Conservation (phyloP, 169 alveolate species). For the Miamiensis avidus region DNA sequence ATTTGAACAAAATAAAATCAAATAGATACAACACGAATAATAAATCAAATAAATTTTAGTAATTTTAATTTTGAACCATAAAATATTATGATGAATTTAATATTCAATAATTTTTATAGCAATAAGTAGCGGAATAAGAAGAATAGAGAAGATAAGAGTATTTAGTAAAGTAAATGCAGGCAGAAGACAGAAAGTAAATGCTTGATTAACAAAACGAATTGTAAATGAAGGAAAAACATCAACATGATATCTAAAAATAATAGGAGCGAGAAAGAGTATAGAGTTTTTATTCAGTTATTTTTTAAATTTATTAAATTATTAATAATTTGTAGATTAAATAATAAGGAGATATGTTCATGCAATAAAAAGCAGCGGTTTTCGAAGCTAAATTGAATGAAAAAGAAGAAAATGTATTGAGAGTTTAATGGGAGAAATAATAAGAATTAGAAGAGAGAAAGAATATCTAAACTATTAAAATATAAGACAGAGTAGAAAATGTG, state of each 20-base stretch:
- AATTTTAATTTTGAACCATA: conserved; percentile 19
- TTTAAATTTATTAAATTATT: no score
- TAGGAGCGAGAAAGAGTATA: conserved; percentile 39
- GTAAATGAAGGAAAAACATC: conserved; percentile 31
- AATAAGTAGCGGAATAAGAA: conserved; percentile 34
- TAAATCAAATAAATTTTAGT: conserved; percentile 57
- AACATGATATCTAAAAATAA: conserved; percentile 47
- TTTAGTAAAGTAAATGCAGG: conserved; percentile 24
- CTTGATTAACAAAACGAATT: conserved; percentile 29
- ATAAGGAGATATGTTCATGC: conserved; percentile 44
- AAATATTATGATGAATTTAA: neutral
- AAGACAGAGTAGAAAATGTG: conserved; percentile 64
- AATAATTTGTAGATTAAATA: conserved; percentile 16
- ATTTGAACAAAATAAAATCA: conserved; percentile 21
- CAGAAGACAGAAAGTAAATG: conserved; percentile 49
- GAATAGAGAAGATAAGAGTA: conserved; percentile 54
- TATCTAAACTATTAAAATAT: conserved; percentile 56
- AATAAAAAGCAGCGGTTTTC: conserved; percentile 45
- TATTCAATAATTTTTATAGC: neutral
- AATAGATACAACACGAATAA: conserved; percentile 45
- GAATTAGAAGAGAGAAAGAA: conserved; percentile 52
- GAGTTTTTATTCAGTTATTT: neutral
- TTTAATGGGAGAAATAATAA: conserved; percentile 31
- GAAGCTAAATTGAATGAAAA: conserved; percentile 47
- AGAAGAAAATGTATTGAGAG: conserved; percentile 50